These are phyloP conservation scores for Suhomyces vadensis DNA, from an alignment of 805 yeast genomes.

Conservation along the genomic window DNA sequence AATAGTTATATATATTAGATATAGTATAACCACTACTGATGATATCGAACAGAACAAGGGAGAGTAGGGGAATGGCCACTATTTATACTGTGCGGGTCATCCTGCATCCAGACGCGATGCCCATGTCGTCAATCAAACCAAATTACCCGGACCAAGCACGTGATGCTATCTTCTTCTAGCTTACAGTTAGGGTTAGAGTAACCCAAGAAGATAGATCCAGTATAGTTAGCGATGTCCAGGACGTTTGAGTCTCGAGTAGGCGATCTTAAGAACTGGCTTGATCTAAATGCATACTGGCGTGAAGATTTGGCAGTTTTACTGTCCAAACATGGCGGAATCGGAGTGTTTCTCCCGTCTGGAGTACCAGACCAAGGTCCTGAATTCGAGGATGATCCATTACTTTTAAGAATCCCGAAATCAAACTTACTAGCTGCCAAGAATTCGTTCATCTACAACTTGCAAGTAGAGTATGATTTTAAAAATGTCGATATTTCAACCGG, in stretches of 20 bases:
- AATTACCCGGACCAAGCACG: slow-evolving; percentile 13
- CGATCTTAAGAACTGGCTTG: slow-evolving; percentile 48
- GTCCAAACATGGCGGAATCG: slow-evolving; percentile 65
- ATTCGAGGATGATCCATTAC: slow-evolving; percentile 30
- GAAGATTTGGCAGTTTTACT: slow-evolving; percentile 45
- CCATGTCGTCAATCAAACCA: too few relatives aligned
- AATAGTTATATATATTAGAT: slow-evolving; percentile 61
- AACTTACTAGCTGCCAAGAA: slow-evolving; percentile 59
- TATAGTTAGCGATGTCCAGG: neutral
- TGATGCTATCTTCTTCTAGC: neutral
- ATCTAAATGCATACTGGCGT: slow-evolving; percentile 56
- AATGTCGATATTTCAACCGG: slow-evolving; percentile 48
- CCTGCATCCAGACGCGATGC: slow-evolving; percentile 9
- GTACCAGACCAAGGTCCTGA: slow-evolving; percentile 34
- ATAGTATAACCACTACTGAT: slow-evolving; percentile 85
- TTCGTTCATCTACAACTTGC: slow-evolving; percentile 62
- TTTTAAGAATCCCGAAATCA: slow-evolving; percentile 63
- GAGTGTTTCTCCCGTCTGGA: slow-evolving; percentile 62
- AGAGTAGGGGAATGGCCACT: slow-evolving; percentile 24
- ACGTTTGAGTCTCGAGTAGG: neutral
- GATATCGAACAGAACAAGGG: slow-evolving; percentile 43
- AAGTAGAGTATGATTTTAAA: slow-evolving; percentile 49
- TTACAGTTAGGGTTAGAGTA: neutral
- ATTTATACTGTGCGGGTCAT: slow-evolving; percentile 26
- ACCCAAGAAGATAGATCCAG: neutral